Base-by-base conservation (phyloP, 2,329 filamentous ascomycete genomes). In the Trichophaea hybrida region DNA sequence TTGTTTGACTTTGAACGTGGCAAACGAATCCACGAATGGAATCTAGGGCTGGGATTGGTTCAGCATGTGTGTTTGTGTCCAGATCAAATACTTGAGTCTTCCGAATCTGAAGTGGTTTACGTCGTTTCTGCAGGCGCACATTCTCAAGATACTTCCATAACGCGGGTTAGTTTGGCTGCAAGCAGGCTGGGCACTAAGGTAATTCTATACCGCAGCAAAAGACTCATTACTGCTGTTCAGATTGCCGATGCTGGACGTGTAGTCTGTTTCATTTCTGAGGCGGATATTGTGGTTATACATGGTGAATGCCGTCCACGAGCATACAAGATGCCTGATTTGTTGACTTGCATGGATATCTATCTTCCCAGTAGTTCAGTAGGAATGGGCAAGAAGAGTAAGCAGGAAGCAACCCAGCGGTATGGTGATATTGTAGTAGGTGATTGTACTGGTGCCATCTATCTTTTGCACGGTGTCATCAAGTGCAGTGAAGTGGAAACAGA, bases 371-470 rank as follows among this genome's bases (percentile, higher is more conserved):
- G 56, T 24, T 24, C 24, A 57, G 38, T 6, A 34, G 6, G 49
- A 10, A 44, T 15, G 15, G 35, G 44, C 24, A 61, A 59, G 50
- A 61, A 60, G 15, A 65, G 64, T n/a, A 66, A 64, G 49, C 35
- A 37, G 15, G 49, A 31, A 6, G 54, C 49, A 5, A 50, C 54
- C 15, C 49, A 49, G n/a, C 54, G 59, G 4, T 51, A 62, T 43
- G 67, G 66, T n/a, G 85, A 94, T 68, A 72, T 98, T 32, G 84
- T 83, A 3, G 74, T 94, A 57, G 93, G 93, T 56, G 83, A 87
- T 64, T 79, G 80, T 4, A 80, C 82, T 55, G 93, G 93, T 65
- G 79, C 80, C 31, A 85, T 97, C 48, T 81, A 87, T 68, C 73
- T 90, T n/a, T 95, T 94, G 71, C 81, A 84, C 62, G 85, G 94